Evolutionary conservation across 495 filamentous ascomycete genomes (phyloP), one percentile per base, ranked within the genome.

Genomic region (Trichoderma virens): DNA sequence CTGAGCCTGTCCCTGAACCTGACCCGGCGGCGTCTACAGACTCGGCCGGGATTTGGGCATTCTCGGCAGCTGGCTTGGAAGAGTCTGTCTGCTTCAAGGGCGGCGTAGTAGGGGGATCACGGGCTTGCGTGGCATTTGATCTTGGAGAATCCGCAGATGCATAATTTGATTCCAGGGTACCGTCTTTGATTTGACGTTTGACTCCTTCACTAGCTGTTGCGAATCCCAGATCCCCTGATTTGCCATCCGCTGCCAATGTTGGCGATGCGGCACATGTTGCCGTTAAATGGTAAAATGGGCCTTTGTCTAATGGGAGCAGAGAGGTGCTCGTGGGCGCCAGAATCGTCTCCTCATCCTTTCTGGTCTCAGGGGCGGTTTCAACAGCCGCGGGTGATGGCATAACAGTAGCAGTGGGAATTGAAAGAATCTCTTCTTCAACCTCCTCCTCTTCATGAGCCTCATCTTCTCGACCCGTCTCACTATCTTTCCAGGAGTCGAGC

Each of bases 401-500:
- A 6, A 66, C 27, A 56, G 41, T 8, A 45, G 20, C 11, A 5
- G 51, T 56, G 16, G 51, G 51, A 30, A 28, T 28, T 1, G 51
- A 25, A 13, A 30, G 13, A 13, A 20, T 16, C 18, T 30, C 51
- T 13, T 56, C 41, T 45, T 20, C 41, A 7, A 65, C 69, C 18
- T 76, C 71, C 23, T 74, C 71, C 25, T 76, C 72, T 14, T 75
- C 76, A 62, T 78, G 80, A 60, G 76, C 68, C 27, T 79, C 75
- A 63, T 73, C 73, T 56, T 84, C 78, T 51, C 68, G 66, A 59
- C 62, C 64, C 6, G 70, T 60, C 64, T 72, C 71, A 16, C 66
- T 71, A 64, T 92, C 91, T 66, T 93, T 88, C 77, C 88, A 90
- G 60, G 90, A 92, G 67, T 98, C 92, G 75, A 98, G 84, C 94